Base-by-base conservation (phyloP, 495 filamentous ascomycete genomes). In the Aspergillus campestris region DNA sequence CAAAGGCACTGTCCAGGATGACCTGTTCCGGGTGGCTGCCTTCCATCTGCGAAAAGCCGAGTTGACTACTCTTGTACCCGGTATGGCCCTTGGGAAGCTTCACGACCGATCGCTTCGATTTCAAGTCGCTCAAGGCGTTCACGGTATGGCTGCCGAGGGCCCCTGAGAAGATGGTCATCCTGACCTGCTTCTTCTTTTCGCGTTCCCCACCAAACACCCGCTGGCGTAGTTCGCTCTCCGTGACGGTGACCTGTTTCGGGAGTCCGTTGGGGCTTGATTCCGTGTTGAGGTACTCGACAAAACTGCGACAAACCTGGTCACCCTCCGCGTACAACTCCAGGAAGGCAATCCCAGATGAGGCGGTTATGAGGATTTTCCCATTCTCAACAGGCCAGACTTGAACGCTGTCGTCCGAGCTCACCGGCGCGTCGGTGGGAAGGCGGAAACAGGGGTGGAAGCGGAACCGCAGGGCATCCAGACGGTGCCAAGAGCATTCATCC, bases 381-480 rank as follows among this genome's bases (percentile, higher is more conserved):
- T 81, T 84, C 38, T 92, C 89, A 8, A 92, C 79, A 3, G 86
- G 80, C 86, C 88, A 98, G 2, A 86, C 82, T 47, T 94, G 88
- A 10, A 95, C 75, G 50, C 86, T 94, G 14, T 82, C 80, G 50
- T 95, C 89, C 8, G 72, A 62, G 56, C 73, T 75, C 10, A 73
- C 52, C n/a, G 74, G 60, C 3, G 75, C 62, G 56, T 98, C 92
- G 42, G 79, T 82, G 8, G 90, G 87, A 34, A 92, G 73, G 12
- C 80, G 73, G 66, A 98, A 96, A 64, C 87, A 91, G 0, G 92
- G 91, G 56, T 98, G 92, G 46, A 80, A 86, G 31, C 88, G 82
- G 65, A 96, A 92, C 27, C 87, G 83, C 33, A 98, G 70, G 34
- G 80, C 79, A 64, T 96, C 92, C 3, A 96, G 73, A 27, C 88